phyloP scores from a whole-genome alignment of 225 moss, liverwort and hornwort species.

The Pleurozium schreberi region DNA sequence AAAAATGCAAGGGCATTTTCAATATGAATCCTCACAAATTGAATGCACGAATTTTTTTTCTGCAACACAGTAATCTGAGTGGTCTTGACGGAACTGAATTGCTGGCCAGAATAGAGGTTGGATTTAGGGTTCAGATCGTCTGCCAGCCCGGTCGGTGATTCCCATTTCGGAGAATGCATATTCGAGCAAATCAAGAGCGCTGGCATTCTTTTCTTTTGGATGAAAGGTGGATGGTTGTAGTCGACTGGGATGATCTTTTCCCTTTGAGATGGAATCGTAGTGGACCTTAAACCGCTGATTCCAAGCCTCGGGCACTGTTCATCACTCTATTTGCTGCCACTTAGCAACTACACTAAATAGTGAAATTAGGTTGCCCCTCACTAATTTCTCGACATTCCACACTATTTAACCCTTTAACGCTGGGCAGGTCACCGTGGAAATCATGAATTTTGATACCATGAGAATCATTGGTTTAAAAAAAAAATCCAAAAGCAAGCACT shows the following conservation, averaged over 20 bases:
- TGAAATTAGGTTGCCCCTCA: too few species aligned
- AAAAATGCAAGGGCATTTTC: background rate
- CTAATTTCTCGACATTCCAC: too few species aligned
- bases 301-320: background rate
- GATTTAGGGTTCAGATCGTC: constrained; percentile 1
- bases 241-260: background rate
- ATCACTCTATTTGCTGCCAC: too few species aligned
- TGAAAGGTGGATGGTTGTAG: background rate
- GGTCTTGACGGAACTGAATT: background rate
- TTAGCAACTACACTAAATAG: too few species aligned
- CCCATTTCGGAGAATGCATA: background rate
- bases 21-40: background rate
- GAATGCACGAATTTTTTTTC: background rate
- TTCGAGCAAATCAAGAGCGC: background rate
- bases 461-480: too few species aligned
- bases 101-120: background rate
- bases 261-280: too few species aligned
- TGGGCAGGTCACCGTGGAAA: too few species aligned
- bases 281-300: background rate
- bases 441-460: too few species aligned
- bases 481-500: too few species aligned
- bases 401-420: too few species aligned
- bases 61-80: background rate
- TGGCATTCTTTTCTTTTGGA: background rate
- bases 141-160: background rate